A percentile compares a stretch with the other conserved stretches of the same genome.
phyloP scores from a whole-genome alignment of 306 rosid genomes.

The Lupinus albus region DNA sequence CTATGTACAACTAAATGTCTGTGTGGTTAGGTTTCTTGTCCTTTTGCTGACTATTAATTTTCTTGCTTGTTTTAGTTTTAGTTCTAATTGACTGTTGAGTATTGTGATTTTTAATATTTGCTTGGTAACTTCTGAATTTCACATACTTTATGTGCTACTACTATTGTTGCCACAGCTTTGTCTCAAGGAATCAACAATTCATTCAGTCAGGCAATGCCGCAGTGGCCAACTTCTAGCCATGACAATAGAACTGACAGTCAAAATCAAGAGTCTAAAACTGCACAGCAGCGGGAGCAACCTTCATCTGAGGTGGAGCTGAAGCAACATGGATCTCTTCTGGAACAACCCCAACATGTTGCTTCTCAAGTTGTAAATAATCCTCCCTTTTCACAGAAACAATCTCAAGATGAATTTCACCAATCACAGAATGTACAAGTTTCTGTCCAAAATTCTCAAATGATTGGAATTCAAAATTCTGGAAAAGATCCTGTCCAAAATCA shows the following conservation, averaged over 20 bases:
- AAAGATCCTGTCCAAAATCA: slow-evolving; percentile 49
- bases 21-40: slow-evolving; percentile 1
- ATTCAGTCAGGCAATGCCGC: slow-evolving; percentile 60
- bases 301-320: slow-evolving; percentile 62
- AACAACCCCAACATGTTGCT: slow-evolving; percentile 54
- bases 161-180: slow-evolving; percentile 45
- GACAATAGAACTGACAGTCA: slow-evolving; percentile 57
- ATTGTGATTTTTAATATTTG: slow-evolving; percentile 31
- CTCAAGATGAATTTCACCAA: slow-evolving; percentile 60
- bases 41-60: neutral
- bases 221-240: slow-evolving; percentile 45
- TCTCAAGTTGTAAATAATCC: slow-evolving; percentile 48
- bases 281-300: slow-evolving; percentile 56
- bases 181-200: slow-evolving; percentile 61
- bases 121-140: slow-evolving; percentile 22
- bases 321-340: slow-evolving; percentile 52
- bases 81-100: slow-evolving; percentile 21
- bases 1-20: neutral
- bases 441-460: slow-evolving; percentile 60
- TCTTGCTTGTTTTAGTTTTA: slow-evolving; percentile 5
- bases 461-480: slow-evolving; percentile 52
- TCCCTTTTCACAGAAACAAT: slow-evolving; percentile 53
- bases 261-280: slow-evolving; percentile 56
- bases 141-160: slow-evolving; percentile 7
- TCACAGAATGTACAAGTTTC: slow-evolving; percentile 51